Conservation (phyloP, 768 basidiomycete genomes). For the Pleurotus sapidus region DNA sequence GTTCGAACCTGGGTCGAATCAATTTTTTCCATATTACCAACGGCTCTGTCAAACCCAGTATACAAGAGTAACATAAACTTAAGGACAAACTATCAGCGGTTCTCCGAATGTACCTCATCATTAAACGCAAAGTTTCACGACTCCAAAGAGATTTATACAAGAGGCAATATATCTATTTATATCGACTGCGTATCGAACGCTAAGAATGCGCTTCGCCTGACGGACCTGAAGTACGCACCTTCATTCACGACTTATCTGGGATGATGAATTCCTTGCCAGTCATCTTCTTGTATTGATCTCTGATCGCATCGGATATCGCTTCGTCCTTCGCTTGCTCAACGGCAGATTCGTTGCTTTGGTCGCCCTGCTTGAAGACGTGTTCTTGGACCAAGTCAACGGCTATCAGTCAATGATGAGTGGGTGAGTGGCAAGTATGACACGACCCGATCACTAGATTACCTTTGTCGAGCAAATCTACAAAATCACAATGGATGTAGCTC, state of each 20-base stretch:
- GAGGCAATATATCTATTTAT: too few relatives aligned
- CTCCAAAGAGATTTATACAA: too few relatives aligned
- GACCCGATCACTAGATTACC: constrained; percentile 13
- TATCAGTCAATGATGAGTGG: constrained; percentile 8
- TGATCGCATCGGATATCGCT: constrained; percentile 31
- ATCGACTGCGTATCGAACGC: neutral
- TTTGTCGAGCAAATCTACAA: constrained; percentile 27
- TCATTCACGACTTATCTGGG: constrained; percentile 2
- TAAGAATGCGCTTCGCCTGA: neutral
- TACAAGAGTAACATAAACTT: too few relatives aligned
- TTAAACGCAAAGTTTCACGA: too few relatives aligned
- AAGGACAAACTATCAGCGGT: too few relatives aligned
- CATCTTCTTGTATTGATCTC: constrained; percentile 23
- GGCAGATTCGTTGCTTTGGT: constrained; percentile 34
- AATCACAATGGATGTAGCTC: neutral
- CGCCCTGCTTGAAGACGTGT: constrained; percentile 32
- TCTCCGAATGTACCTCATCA: too few relatives aligned
- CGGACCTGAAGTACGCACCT: neutral
- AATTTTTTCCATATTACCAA: neutral
- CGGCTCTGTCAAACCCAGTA: too few relatives aligned
- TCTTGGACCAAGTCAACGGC: constrained; percentile 41
- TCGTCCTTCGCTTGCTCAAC: constrained; percentile 39
- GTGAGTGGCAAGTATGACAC: neutral
- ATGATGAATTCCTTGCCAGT: constrained; percentile 30
- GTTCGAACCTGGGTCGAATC: neutral